Conservation (phyloP, 1,284 basidiomycete species). For the Cerioporus squamosus region DNA sequence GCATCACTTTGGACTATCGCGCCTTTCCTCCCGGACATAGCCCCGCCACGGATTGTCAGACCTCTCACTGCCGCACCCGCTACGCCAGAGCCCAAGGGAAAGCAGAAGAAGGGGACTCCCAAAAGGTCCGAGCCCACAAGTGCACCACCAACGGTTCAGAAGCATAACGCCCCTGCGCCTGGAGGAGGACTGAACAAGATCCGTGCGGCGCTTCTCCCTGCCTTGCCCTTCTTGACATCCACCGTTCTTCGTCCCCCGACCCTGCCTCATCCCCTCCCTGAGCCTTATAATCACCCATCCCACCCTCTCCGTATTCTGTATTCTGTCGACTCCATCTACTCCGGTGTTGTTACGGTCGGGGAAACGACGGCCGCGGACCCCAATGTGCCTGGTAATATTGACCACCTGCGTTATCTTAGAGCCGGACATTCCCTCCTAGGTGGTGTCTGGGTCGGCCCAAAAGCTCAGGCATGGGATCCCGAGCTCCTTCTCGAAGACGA, state of each 20-base stretch:
- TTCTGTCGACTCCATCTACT: conserved; percentile 65
- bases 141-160: too few relatives aligned
- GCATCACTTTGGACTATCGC: conserved; percentile 23
- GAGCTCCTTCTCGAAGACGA: conserved; percentile 51
- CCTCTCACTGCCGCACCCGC: background rate
- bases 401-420: conserved; percentile 79
- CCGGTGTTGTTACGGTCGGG: conserved; percentile 80
- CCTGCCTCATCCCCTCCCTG: conserved; percentile 54
- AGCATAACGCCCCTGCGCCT: conserved; percentile 6
- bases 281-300: conserved; percentile 56
- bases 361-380: conserved; percentile 56
- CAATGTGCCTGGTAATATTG: conserved; percentile 36
- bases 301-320: conserved; percentile 72
- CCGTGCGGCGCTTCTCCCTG: conserved; percentile 41
- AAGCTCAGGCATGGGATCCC: conserved; percentile 47
- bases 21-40: conserved; percentile 18
- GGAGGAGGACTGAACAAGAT: conserved; percentile 33
- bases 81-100: conserved; percentile 15
- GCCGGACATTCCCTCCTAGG: conserved; percentile 90
- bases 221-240: conserved; percentile 39
- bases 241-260: conserved; percentile 53
- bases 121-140: conserved; percentile 10
- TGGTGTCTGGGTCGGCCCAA: conserved; percentile 79
- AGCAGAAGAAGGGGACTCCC: conserved; percentile 17
- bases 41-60: conserved; percentile 2